These are phyloP conservation scores for Aspergillus incahuasiensis DNA, from an alignment of 495 filamentous ascomycete genomes.

Conservation along the genomic window DNA sequence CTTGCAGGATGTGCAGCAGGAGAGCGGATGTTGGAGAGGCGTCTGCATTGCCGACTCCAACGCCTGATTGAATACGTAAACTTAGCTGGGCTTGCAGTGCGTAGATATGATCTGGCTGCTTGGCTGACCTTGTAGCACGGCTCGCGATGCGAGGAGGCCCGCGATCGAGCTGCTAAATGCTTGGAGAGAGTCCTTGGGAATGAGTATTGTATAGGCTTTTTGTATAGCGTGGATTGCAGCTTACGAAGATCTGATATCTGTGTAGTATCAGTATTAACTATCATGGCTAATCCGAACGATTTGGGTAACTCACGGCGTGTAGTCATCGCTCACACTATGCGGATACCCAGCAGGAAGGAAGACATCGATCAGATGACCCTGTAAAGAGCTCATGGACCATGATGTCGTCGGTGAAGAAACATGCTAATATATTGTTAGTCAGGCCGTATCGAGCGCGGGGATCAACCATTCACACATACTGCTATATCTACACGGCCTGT, in stretches of 20 bases:
- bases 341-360: conserved; percentile 95
- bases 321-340: conserved; percentile 84
- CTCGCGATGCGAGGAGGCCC: conserved; percentile 78
- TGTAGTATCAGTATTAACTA: neutral
- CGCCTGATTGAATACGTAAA: conserved; percentile 41
- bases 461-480: conserved; percentile 22
- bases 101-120: neutral
- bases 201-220: neutral
- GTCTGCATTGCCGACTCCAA: conserved; percentile 83
- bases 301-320: conserved; percentile 60
- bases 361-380: conserved; percentile 37
- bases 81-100: neutral
- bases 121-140: conserved; percentile 72
- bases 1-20: conserved; percentile 80
- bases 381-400: conserved; percentile 31
- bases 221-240: neutral
- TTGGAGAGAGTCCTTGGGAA: conserved; percentile 78
- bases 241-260: conserved; percentile 67
- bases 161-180: conserved; percentile 94
- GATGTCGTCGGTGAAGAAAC: conserved; percentile 16
- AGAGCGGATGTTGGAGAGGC: conserved; percentile 85
- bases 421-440: conserved; percentile 13
- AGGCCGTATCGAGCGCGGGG: neutral
- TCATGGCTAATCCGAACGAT: neutral
- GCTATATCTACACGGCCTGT: conserved; percentile 32